Base-by-base conservation (phyloP, 352 stramenopile genomes). In the Pseudoperonospora humuli region DNA sequence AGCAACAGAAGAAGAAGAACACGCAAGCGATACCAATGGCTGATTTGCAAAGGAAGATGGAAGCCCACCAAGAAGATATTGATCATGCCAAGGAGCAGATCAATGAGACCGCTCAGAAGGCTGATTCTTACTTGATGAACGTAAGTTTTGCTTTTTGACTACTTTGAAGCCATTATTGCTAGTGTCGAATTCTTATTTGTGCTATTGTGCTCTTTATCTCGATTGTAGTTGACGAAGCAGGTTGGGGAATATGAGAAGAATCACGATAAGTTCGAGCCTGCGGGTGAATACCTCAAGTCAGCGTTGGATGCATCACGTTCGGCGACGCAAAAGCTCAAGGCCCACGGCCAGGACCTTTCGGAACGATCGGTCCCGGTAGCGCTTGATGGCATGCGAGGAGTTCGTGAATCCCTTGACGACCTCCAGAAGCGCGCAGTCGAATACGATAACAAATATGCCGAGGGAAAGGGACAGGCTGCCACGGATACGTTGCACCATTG, bases 381-480 rank as follows among this genome's bases (percentile, higher is more conserved):
- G 1, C 44, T 82, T 18, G 55, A 70, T 13, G 57, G 67, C 25
- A 67, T 87, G 23, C 11, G 47, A 6, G 40, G 67, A 32, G 61
- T 77, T 26, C 63, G 74, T 10, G 51, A 79, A 1, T 54, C 52
- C 7, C 50, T 87, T 7, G 61, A 58, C 24, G 27, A 54, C 2
- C 50, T 71, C 3, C 39, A 84, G 54, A 34, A 63, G 15, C 59
- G 67, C 51, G 72, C 75, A 0, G 42, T 66, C 6, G 58, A 55
- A 5, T 87, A 84, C 39, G 75, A 85, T 51, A 17, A 57, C 32
- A 86, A 86, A 57, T 81, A 79, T 34, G 21, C 53, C 4, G 44
- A 26, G 3, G 69, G 61, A 20, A 54, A 32, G 2, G 61, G 61
- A 1, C 42, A 69, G n/a, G 28, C 51, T 3, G 41, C 61, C 2